Percentiles rank a stretch among this genome's conserved stretches.
phyloP scores from a whole-genome alignment of 2,329 filamentous ascomycete genomes.

The Microascus cirrosus region DNA sequence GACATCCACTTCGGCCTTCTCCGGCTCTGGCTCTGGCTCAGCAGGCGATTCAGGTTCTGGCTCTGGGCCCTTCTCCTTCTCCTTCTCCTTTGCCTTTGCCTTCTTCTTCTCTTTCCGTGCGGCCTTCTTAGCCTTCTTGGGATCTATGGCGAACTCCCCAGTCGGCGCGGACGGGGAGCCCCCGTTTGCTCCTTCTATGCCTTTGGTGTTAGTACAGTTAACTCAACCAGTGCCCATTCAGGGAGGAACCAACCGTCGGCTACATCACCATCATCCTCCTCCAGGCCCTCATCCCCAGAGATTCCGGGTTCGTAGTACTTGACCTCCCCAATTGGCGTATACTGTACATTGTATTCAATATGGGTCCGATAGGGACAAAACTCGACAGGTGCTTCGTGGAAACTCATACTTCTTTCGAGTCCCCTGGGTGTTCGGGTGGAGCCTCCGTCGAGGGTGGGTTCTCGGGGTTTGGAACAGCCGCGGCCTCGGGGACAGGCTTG shows the following conservation, averaged over 20 bases:
- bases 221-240: not conserved
- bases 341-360: constrained; percentile 3
- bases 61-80: not conserved
- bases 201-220: not conserved
- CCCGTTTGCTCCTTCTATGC: not conserved
- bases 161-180: not conserved
- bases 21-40: constrained; percentile 3
- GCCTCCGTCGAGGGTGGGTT: not conserved
- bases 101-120: constrained; percentile 7
- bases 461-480: not conserved
- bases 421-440: not conserved
- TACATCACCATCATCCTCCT: not conserved
- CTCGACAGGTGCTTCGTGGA: not conserved
- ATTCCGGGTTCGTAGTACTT: not conserved
- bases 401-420: constrained; percentile 1
- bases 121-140: constrained; percentile 22
- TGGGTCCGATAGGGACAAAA: constrained; percentile 2
- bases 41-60: constrained; percentile 1
- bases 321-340: not conserved
- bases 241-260: not conserved
- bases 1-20: constrained; percentile 3
- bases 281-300: not conserved
- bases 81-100: constrained; percentile 2
- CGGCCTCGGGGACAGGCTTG: not conserved
- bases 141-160: not conserved